These are phyloP conservation scores for Cucumis hystrix DNA, from an alignment of 306 rosid genomes.

Conservation along the genomic window DNA sequence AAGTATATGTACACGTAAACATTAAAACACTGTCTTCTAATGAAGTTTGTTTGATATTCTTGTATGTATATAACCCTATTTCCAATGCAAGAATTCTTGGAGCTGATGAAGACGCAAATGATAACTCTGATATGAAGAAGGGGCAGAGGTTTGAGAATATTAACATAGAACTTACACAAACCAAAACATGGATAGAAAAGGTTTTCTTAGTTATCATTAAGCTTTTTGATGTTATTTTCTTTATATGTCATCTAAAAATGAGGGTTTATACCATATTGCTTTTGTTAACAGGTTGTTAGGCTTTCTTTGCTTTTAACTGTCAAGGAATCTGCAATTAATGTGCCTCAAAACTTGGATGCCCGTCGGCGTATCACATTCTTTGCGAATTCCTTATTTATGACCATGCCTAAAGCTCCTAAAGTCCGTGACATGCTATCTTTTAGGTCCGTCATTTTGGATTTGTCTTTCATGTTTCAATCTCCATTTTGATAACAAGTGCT, in stretches of 20 bases:
- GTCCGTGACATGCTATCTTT: constrained; percentile 85
- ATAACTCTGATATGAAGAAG: constrained; percentile 13
- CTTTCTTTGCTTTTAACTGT: constrained; percentile 86
- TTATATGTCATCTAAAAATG: constrained; percentile 1
- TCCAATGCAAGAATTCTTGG: constrained; percentile 36
- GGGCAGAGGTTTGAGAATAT: constrained; percentile 65
- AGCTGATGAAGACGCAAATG: constrained; percentile 1
- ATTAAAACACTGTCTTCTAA: background rate
- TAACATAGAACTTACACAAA: constrained; percentile 7
- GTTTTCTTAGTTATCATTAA: constrained; percentile 19
- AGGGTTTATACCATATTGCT: constrained; percentile 12
- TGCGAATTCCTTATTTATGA: constrained; percentile 94
- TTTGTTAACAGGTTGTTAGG: constrained; percentile 53
- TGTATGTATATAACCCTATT: constrained; percentile 11
- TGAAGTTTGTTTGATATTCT: constrained; percentile 6
- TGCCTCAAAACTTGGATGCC: constrained; percentile 92
- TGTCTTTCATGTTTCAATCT: background rate
- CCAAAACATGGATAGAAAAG: constrained; percentile 60
- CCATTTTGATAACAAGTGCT: background rate
- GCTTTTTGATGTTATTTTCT: background rate
- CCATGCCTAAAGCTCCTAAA: constrained; percentile 87
- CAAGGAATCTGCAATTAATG: constrained; percentile 95
- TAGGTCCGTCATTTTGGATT: constrained; percentile 43
- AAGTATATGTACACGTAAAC: constrained; percentile 2
- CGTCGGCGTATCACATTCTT: constrained; percentile 97